phyloP scores from a whole-genome alignment of 2,329 filamentous ascomycete genomes.

The Parastagonospora avenae region DNA sequence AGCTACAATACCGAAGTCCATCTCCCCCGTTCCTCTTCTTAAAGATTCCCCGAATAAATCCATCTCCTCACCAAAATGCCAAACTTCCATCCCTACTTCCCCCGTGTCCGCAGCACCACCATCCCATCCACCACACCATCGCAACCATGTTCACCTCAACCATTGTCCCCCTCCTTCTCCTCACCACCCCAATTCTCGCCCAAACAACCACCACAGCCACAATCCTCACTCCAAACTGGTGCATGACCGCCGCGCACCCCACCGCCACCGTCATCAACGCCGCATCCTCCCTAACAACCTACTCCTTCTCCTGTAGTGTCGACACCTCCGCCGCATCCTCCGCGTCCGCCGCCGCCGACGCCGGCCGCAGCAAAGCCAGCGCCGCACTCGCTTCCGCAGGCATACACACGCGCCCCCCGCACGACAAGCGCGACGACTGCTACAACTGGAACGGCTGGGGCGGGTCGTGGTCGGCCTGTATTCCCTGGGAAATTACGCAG shows the following conservation, averaged over 20 bases:
- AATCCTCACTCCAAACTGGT: constrained; percentile 13
- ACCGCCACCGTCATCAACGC: constrained; percentile 8
- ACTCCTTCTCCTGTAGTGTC: constrained; percentile 9
- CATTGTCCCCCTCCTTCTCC: constrained; percentile 1
- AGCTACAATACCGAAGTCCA: constrained; percentile 1
- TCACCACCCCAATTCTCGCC: constrained; percentile 4
- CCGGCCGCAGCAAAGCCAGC: background rate
- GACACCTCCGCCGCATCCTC: constrained; percentile 4
- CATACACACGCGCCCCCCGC: background rate
- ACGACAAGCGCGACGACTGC: constrained; percentile 8
- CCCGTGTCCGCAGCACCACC: constrained; percentile 4
- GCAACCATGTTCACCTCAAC: constrained; percentile 1
- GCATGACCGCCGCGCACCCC: constrained; percentile 6
- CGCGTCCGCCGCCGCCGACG: background rate
- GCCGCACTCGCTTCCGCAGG: background rate
- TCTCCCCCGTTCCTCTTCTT: background rate
- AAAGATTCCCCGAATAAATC: background rate
- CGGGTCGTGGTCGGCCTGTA: constrained; percentile 1
- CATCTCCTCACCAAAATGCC: constrained; percentile 3
- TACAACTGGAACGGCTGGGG: constrained; percentile 6
- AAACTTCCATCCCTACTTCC: constrained; percentile 13
- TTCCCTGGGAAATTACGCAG: constrained; percentile 18
- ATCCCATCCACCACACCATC: background rate
- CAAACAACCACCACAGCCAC: constrained; percentile 11
- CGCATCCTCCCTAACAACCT: background rate